Base-by-base conservation (phyloP, 129 eudicot genomes). In the Gnaphalium uliginosum region DNA sequence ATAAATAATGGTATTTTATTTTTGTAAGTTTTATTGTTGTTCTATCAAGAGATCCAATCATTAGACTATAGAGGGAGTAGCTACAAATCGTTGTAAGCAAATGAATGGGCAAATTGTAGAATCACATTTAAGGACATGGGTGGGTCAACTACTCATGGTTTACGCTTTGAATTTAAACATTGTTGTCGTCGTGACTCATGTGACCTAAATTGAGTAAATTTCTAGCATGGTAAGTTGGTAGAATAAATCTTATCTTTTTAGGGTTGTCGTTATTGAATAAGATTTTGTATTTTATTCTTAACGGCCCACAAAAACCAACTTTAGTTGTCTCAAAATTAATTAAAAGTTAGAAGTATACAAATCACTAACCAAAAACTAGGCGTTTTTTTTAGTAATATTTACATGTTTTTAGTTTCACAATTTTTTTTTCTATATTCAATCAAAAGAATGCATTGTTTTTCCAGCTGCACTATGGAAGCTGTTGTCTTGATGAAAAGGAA, bases 91-190 rank as follows among this genome's bases (percentile, higher is more conserved):
- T 54, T 33, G 53, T 5, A 63, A 63, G 68, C 41, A 63, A 29
- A 63, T 46, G 53, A 46, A 14, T 46, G 53, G n/a, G 18, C 53
- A 46, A 46, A 46, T 14, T 46, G 53, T 13, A 13, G 18, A 46
- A 46, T 46, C 64, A 69, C 70, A 5, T 41, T 78, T 46, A 10
- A 29, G 64, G 71, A 32, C 1, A 61, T 30, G 32, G 71, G 76
- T 78, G 76, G 82, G 71, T 70, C 76, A 78, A 63, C 82, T 27
- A 60, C 75, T 75, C 65, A 61, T 60, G 81, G 76, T 59, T 37
- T 39, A 69, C 74, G 74, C 48, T 77, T 68, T 69, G 61, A 69
- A 69, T 58, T 1, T 56, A 24, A 37, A 77, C 60, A 46, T 22
- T n/a, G 69, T 39, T 58, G 32, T 57, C 58, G 75, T 69, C 74